Evolutionary conservation across 495 filamentous ascomycete genomes (phyloP), one percentile per base, ranked within the genome.

Genomic region (Barbatosphaeria neglecta): DNA sequence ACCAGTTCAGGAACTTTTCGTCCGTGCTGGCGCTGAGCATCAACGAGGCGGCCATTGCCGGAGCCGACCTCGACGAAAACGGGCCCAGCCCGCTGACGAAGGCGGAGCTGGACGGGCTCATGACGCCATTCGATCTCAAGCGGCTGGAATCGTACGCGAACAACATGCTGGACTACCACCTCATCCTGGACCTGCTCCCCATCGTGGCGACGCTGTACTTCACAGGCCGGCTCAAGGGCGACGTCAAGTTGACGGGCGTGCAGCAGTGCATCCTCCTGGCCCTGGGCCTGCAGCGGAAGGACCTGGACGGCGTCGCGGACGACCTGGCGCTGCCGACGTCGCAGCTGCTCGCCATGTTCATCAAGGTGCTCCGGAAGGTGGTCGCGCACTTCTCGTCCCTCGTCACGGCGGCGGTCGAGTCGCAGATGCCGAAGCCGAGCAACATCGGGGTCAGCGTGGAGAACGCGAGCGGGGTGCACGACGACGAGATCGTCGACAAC

Each of bases 91-190:
- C 69, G 13, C 68, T 95, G 16, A 78, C 65, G 1, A 95, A 93
- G 60, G 43, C 58, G 8, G 78, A 84, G 28, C 72, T 99, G 8
- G 90, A 95, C 51, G 66, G 58, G 24, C 58, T 78, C 1, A 77
- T 97, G 59, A 88, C 87, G 11, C 88, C 93, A 1, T 96, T 88
- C 59, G 93, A 99, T 58, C 76, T 95, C 49, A 95, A 95, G 66
- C 81, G 93, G 24, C 72, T 97, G 23, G 90, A 96, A 57, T 86
- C 83, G 48, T 99, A 97, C 57, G 86, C 92, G 10, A 93, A 92
- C 65, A 95, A 95, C 59, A 83, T 96, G 64, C 75, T 99, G 16
- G 93, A 99, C 59, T 94, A 96, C 68, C 93, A 95, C 61, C 90
- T 95, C 53, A 92, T 99, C 45, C 73, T 97, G 27, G 93, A 99